Base-by-base conservation (phyloP, 2,329 filamentous ascomycete species). In the Domatiomyces globalis region DNA sequence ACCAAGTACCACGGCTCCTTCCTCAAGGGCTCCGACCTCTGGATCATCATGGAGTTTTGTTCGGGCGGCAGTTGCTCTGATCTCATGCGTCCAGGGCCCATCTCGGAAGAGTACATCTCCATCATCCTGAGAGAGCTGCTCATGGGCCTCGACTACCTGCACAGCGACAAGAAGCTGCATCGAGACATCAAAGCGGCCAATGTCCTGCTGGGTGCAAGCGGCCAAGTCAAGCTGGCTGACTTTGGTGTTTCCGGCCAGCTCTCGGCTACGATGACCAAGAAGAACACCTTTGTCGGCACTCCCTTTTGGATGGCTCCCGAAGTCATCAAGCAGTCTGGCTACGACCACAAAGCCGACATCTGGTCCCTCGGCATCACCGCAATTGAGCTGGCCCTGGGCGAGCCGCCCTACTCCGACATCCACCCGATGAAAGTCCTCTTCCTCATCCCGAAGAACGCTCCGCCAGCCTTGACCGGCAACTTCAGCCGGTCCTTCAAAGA, bases 11-110 rank as follows among this genome's bases (percentile, higher is more conserved):
- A 95, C 71, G 92, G 92, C 59, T 95, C 90, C 51, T 96, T 92
- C 65, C 81, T 95, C 60, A 95, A 95, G 64, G 92, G 90, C 20
- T 92, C 89, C 2, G 87, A 96, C 71, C 72, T 98, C 62, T 98
- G 92, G 92, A 98, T 98, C 61, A 88, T 96, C 67, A 98, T 98
- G 92, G 92, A 98, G 69, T 98, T 92, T 64, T 98, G 92, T 69
- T 89, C 90, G 1, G 92, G 92, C 19, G 92, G 92, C 4, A 96
- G 90, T 69, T 96, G 92, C 65, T 88, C 87, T 46, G 92, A 96
- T 66, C 73, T 98, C 55, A 85, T 98, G 83, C 94, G 94, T 71
- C 88, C 92, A 0, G 92, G 92, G 20, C 71, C 83, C 43, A 90
- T 98, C 55, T 80, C 83, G 18, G 92, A 98, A 70, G 88, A 95